These are phyloP conservation scores for Ceriops tagal DNA, from an alignment of 345 rosid genomes.

Conservation along the genomic window DNA sequence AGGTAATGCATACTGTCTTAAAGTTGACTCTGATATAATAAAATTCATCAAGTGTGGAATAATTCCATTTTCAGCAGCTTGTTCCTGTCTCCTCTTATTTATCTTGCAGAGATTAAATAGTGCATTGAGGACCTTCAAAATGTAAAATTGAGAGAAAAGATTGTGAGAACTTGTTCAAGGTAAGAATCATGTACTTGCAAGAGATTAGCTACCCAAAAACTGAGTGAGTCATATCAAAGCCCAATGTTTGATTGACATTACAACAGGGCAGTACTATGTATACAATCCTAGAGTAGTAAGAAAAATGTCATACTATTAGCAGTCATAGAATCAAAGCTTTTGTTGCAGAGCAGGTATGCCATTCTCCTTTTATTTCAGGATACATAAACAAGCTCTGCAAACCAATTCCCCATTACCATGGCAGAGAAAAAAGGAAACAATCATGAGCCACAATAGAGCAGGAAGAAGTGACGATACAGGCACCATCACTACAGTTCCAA, in stretches of 20 bases:
- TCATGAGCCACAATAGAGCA: background rate
- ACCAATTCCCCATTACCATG: background rate
- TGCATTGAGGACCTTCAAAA: slow-evolving; percentile 83
- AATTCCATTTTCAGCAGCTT: slow-evolving; percentile 99
- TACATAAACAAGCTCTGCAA: background rate
- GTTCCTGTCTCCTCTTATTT: slow-evolving; percentile 98
- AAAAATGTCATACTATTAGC: too few species aligned
- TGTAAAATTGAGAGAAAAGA: slow-evolving; percentile 2
- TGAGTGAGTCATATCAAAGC: background rate
- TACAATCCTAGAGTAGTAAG: too few species aligned
- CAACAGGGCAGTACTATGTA: too few species aligned
- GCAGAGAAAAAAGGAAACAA: background rate
- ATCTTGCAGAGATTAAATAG: slow-evolving; percentile 97
- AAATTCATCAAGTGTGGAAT: slow-evolving; percentile 93
- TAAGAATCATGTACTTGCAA: background rate
- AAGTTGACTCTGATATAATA: slow-evolving; percentile 68
- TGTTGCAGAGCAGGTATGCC: background rate
- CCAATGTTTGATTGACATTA: too few species aligned
- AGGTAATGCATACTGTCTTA: slow-evolving; percentile 84
- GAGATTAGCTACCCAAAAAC: background rate
- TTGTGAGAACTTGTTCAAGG: background rate
- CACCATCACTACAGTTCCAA: background rate
- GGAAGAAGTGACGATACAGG: background rate
- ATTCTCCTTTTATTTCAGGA: background rate
- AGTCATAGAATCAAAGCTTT: background rate